A percentile compares a stretch with the other conserved stretches of the same genome.
Evolutionary conservation across 139 green algal species (phyloP).

Genomic region (Chlorella sp.): DNA sequence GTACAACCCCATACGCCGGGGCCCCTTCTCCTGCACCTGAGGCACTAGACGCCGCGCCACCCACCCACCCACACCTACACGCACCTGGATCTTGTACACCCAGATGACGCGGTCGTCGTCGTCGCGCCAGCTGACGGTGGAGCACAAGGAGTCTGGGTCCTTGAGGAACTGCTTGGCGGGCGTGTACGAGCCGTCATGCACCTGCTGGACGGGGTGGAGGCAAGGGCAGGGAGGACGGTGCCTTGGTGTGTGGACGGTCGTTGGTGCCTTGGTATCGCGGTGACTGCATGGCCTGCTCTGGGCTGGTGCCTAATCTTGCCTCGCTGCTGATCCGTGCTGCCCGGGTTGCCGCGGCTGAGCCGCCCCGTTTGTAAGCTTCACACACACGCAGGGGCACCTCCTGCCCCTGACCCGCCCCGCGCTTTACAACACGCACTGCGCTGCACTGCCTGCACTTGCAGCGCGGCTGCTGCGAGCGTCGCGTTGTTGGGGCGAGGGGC

Average conservation of each 20-base stretch:
- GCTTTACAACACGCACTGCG: no score
- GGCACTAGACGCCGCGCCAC: no score
- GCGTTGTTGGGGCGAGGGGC: not conserved
- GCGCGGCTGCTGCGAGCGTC: no score
- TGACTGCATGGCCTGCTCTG: not conserved
- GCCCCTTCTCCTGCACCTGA: no score
- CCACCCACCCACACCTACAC: not conserved
- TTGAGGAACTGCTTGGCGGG: slow-evolving; percentile 54
- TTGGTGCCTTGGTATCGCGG: not conserved
- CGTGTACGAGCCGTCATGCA: slow-evolving; percentile 66
- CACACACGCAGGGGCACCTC: no score
- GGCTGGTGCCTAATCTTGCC: no score
- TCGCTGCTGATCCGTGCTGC: no score
- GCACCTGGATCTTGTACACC: slow-evolving; percentile 58
- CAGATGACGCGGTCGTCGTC: slow-evolving; percentile 66
- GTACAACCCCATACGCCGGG: no score
- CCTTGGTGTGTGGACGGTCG: not conserved
- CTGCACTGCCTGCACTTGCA: no score
- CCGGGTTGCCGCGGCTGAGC: not conserved
- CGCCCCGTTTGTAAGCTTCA: not conserved
- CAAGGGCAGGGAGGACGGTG: not conserved
- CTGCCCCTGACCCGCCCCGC: no score
- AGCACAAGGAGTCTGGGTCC: slow-evolving; percentile 61
- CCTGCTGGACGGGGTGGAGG: slow-evolving; percentile 21
- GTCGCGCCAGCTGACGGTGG: slow-evolving; percentile 59